Evolutionary conservation across 2,329 filamentous ascomycete genomes (phyloP).

Genomic region (Fusarium xyrophilum): DNA sequence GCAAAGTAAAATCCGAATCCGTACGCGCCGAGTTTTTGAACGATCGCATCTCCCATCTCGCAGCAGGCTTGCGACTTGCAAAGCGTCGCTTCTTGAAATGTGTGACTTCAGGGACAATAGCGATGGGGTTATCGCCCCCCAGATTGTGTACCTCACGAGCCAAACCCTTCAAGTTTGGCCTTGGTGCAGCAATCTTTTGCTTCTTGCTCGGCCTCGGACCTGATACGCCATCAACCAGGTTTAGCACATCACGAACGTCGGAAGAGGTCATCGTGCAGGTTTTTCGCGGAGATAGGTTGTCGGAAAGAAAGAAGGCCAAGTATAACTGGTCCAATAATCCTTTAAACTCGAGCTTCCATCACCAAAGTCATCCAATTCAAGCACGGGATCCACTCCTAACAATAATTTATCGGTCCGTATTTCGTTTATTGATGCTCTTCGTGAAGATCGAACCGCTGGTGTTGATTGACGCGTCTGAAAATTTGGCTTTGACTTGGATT

Average conservation of each 20-base stretch:
- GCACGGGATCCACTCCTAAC: not conserved
- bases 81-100: constrained; percentile 66
- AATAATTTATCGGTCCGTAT: not conserved
- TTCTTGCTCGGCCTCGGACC: constrained; percentile 73
- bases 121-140: constrained; percentile 70
- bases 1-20: constrained; percentile 71
- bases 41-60: constrained; percentile 69
- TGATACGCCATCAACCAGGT: constrained; percentile 68
- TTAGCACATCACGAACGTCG: constrained; percentile 88
- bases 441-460: constrained; percentile 8
- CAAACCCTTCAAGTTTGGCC: constrained; percentile 67
- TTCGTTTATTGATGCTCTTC: constrained; percentile 2
- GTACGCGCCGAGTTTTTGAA: constrained; percentile 81
- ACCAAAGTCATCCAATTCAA: constrained; percentile 26
- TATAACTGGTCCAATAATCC: constrained; percentile 3
- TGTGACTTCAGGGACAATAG: constrained; percentile 67
- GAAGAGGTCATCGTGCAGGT: constrained; percentile 68
- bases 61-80: constrained; percentile 61
- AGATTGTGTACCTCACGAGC: constrained; percentile 71
- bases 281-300: constrained; percentile 11
- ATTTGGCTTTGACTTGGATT: constrained; percentile 10
- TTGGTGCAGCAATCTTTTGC: constrained; percentile 69
- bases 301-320: not conserved
- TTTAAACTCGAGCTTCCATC: constrained; percentile 34
- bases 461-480: constrained; percentile 31